These are phyloP conservation scores for Talaromyces islandicus DNA, from an alignment of 2,329 filamentous ascomycete species.

Conservation along the genomic window DNA sequence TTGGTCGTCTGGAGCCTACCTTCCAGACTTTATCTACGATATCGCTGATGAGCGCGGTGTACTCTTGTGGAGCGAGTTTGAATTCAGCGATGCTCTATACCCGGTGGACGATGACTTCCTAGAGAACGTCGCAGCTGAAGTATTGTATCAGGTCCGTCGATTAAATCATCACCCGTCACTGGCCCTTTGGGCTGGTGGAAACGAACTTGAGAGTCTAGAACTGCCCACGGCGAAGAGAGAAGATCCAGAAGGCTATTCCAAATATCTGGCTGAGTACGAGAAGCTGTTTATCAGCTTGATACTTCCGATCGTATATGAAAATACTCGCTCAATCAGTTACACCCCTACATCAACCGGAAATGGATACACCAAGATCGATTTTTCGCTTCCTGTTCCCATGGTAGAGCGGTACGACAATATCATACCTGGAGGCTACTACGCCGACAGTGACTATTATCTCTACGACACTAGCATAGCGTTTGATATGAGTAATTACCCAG, in stretches of 20 bases:
- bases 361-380: conserved; percentile 51
- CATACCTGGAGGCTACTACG: conserved; percentile 50
- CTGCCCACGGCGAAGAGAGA: conserved; percentile 37
- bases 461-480: conserved; percentile 51
- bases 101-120: conserved; percentile 50
- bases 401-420: conserved; percentile 52
- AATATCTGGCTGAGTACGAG: conserved; percentile 50
- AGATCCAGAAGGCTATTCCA: conserved; percentile 39
- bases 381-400: conserved; percentile 48
- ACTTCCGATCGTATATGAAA: conserved; percentile 52
- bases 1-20: conserved; percentile 56
- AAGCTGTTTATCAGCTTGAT: conserved; percentile 52
- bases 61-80: conserved; percentile 58
- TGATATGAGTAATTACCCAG: conserved; percentile 49
- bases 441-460: conserved; percentile 57
- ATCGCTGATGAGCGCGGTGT: conserved; percentile 57
- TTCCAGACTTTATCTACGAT: conserved; percentile 58
- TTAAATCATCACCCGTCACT: conserved; percentile 56
- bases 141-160: conserved; percentile 55
- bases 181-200: conserved; percentile 51
- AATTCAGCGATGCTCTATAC: conserved; percentile 57
- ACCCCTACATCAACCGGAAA: conserved; percentile 56
- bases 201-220: conserved; percentile 56
- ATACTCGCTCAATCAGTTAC: conserved; percentile 55
- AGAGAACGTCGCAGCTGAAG: conserved; percentile 51